These are phyloP conservation scores for Ganoderma boninense DNA, from an alignment of 1,284 basidiomycete species.

Conservation along the genomic window DNA sequence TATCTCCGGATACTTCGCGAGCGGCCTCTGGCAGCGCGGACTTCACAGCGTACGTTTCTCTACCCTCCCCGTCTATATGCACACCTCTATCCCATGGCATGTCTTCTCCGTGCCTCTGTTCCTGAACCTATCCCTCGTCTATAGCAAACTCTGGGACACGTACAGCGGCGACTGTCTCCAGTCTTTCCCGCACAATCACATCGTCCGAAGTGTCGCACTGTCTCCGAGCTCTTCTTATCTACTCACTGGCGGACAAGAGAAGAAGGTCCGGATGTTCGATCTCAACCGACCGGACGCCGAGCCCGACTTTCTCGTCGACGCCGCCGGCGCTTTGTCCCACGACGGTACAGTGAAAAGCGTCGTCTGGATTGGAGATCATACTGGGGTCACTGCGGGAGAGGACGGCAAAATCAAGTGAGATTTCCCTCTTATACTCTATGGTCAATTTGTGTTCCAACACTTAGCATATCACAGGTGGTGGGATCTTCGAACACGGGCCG, in stretches of 20 bases:
- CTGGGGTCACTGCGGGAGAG: slow-evolving; percentile 90
- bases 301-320: slow-evolving; percentile 79
- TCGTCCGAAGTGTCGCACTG: slow-evolving; percentile 94
- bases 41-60: slow-evolving; percentile 87
- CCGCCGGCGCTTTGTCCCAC: slow-evolving; percentile 68
- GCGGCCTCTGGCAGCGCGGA: slow-evolving; percentile 97
- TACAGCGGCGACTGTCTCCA: slow-evolving; percentile 88
- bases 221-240: slow-evolving; percentile 73
- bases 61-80: not conserved
- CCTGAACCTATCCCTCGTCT: slow-evolving; percentile 21
- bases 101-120: slow-evolving; percentile 9
- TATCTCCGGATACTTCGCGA: slow-evolving; percentile 85
- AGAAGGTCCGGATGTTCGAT: slow-evolving; percentile 96
- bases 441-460: slow-evolving; percentile 7
- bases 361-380: slow-evolving; percentile 90
- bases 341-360: slow-evolving; percentile 93
- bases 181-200: slow-evolving; percentile 97
- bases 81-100: not conserved
- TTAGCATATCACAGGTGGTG: slow-evolving; percentile 78
- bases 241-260: slow-evolving; percentile 96
- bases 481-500: slow-evolving; percentile 85
- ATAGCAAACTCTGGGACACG: slow-evolving; percentile 97
- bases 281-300: slow-evolving; percentile 85
- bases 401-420: slow-evolving; percentile 91
- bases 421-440: slow-evolving; percentile 8